These are phyloP conservation scores for Bruguiera sexangula DNA, from an alignment of 345 rosid genomes.

Conservation along the genomic window DNA sequence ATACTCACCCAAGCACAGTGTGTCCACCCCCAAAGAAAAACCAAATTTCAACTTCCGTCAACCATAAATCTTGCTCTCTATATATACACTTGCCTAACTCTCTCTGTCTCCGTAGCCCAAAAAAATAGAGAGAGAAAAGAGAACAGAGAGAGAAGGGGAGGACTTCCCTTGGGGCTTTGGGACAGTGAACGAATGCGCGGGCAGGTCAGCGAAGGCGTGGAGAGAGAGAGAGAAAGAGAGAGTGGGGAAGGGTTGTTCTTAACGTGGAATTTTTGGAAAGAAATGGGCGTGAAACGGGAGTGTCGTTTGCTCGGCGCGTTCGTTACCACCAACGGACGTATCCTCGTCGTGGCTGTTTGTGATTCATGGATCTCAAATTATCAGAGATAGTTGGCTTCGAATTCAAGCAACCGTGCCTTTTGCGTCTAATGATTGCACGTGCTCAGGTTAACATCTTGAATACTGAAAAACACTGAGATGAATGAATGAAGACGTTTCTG, in stretches of 20 bases:
- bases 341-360: too few relatives aligned
- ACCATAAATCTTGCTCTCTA: too few relatives aligned
- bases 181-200: slow-evolving; percentile 11
- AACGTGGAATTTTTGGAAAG: too few relatives aligned
- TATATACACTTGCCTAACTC: too few relatives aligned
- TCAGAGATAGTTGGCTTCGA: slow-evolving; percentile 5
- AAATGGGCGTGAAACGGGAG: too few relatives aligned
- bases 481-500: not conserved
- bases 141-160: not conserved
- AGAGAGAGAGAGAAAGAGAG: not conserved
- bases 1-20: too few relatives aligned
- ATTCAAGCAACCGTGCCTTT: slow-evolving; percentile 12
- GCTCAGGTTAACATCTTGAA: not conserved
- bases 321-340: not conserved
- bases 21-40: too few relatives aligned
- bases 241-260: too few relatives aligned
- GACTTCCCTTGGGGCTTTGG: not conserved
- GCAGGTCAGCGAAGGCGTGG: slow-evolving; percentile 13
- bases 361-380: not conserved
- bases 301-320: slow-evolving; percentile 18
- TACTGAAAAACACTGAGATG: not conserved
- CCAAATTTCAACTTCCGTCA: too few relatives aligned
- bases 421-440: not conserved
- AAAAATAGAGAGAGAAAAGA: too few relatives aligned
- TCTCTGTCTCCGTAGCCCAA: too few relatives aligned